Evolutionary conservation across 352 stramenopile species (phyloP).

Genomic region (Pythium phragmiticola): DNA sequence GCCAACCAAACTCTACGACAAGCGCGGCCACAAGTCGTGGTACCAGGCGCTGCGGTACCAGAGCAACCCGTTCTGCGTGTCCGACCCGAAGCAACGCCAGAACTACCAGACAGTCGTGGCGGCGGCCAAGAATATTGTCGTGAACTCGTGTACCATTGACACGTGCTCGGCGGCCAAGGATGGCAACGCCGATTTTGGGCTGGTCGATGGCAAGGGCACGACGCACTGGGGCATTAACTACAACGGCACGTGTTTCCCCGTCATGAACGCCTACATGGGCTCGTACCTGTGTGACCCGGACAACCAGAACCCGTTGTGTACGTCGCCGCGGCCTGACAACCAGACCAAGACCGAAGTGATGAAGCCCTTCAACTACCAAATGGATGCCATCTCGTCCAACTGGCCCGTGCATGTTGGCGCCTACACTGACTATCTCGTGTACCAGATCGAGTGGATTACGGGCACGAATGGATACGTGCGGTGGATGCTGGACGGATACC

Average conservation of each 20-base stretch:
- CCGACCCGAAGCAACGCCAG: constrained; percentile 22
- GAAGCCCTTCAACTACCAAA: constrained; percentile 73
- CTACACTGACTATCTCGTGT: constrained; percentile 59
- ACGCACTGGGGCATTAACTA: constrained; percentile 35
- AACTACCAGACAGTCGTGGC: constrained; percentile 38
- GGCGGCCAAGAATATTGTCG: constrained; percentile 50
- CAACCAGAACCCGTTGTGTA: constrained; percentile 39
- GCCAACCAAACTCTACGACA: constrained; percentile 37
- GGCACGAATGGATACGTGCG: constrained; percentile 62
- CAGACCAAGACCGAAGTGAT: constrained; percentile 52
- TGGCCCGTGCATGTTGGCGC: constrained; percentile 62
- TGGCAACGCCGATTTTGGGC: constrained; percentile 47
- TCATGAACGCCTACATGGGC: constrained; percentile 18
- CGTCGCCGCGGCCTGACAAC: constrained; percentile 36
- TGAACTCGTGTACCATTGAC: constrained; percentile 41
- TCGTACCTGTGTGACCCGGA: constrained; percentile 24
- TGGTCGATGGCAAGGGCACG: constrained; percentile 41
- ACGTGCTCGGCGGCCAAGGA: constrained; percentile 56
- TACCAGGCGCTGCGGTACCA: constrained; percentile 58
- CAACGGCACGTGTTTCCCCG: constrained; percentile 18
- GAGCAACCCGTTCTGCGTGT: constrained; percentile 40
- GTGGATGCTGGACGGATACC: constrained; percentile 60
- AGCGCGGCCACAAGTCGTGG: constrained; percentile 48
- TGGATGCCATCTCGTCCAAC: constrained; percentile 79
- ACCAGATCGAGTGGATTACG: constrained; percentile 77